Conservation (phyloP, 225 moss, liverwort and hornwort species). For the Rhytidiadelphus loreus region DNA sequence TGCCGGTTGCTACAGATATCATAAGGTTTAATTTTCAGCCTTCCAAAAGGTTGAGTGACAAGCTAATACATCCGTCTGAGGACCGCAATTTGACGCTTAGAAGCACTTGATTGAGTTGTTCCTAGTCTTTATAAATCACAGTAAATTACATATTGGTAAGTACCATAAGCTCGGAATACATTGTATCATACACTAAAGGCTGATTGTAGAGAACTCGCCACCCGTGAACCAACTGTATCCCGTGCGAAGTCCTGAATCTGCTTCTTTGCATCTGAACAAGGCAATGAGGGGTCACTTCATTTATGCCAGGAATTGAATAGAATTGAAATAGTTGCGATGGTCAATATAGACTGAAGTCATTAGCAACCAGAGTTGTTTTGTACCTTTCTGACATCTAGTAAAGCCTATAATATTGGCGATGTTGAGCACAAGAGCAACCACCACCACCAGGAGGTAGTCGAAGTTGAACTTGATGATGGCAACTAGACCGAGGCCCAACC, state of each 20-base stretch:
- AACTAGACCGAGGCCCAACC: conserved; percentile 58
- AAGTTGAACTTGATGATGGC: conserved; percentile 57
- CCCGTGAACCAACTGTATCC: conserved; percentile 42
- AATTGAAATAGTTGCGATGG: neutral
- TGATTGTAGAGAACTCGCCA: conserved; percentile 28
- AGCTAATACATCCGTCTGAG: neutral
- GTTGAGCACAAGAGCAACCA: conserved; percentile 51
- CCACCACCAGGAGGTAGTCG: conserved; percentile 61
- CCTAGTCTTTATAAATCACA: neutral
- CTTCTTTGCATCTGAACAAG: conserved; percentile 57
- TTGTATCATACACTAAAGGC: conserved; percentile 14
- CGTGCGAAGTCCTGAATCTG: conserved; percentile 51
- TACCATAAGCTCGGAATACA: neutral
- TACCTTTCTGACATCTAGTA: conserved; percentile 82
- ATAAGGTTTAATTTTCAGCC: neutral
- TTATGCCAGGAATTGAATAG: neutral
- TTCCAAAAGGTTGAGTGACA: neutral
- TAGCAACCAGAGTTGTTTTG: neutral
- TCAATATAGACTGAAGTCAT: neutral
- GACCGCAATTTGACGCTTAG: neutral
- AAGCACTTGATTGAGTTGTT: neutral
- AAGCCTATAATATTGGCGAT: conserved; percentile 69
- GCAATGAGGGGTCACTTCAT: neutral
- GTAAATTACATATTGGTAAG: neutral
- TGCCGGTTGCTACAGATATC: neutral